Percentiles rank a stretch among this genome's conserved stretches.
Conservation (phyloP, 1,284 basidiomycete genomes). For the Tilletia caries region DNA sequence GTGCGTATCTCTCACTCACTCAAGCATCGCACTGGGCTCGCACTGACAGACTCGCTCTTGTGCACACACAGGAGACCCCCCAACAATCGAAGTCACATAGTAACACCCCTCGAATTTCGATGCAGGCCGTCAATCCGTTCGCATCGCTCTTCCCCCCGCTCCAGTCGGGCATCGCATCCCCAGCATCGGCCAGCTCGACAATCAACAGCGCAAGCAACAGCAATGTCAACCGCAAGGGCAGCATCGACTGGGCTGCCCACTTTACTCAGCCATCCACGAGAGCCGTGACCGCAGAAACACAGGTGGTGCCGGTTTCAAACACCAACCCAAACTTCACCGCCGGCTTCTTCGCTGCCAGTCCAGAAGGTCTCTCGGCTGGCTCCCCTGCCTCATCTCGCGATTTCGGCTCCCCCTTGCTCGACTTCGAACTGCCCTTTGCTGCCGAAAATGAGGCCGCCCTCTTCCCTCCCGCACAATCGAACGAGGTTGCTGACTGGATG, state of each 20-base stretch:
- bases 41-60: no score
- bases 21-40: no score
- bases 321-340: background rate
- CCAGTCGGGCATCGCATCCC: background rate
- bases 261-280: background rate
- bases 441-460: background rate
- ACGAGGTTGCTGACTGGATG: background rate
- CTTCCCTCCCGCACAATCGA: background rate
- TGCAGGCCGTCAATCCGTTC: no score
- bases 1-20: no score
- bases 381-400: constrained; percentile 9
- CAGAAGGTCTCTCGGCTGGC: constrained; percentile 3
- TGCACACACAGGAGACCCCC: no score
- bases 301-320: no score
- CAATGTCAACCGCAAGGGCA: background rate
- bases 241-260: background rate
- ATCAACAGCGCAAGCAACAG: background rate
- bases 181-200: background rate
- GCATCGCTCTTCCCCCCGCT: background rate
- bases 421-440: constrained; percentile 1
- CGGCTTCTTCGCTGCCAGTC: background rate
- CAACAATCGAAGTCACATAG: no score
- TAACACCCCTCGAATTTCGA: no score
- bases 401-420: constrained; percentile 6
- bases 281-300: no score